Base-by-base conservation (phyloP, 2,329 filamentous ascomycete species). In the Alternaria angustiovoidea region DNA sequence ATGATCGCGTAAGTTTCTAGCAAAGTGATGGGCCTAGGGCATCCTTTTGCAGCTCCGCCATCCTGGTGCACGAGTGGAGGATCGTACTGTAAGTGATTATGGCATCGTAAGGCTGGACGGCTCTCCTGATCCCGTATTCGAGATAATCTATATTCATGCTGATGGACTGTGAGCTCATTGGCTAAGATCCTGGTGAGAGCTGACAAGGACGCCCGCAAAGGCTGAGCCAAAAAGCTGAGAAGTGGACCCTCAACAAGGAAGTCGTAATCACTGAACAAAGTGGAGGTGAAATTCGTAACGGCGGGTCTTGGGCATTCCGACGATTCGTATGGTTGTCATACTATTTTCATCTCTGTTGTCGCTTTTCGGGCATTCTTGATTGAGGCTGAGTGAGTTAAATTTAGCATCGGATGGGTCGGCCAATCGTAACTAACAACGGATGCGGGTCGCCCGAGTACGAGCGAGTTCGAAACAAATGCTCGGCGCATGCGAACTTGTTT, bases 301-400 rank as follows among this genome's bases (percentile, higher is more conserved):
- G 32, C 46, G 46, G 46, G 34, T 36, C 46, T 49, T 49, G 32
- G 14, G 16, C 32, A 24, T 32, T 49, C 46, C 20, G 46, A 49
- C 16, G 3, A 18, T 49, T 36, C 32, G 32, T 36, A 12, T n/a
- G 20, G 30, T 24, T 14, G 46, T 38, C 46, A 49, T 36, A 38
- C 49, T 52, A 36, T 38, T 58, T 41, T 52, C 32, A 49, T 41
- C 30, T 44, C 26, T 48, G 43, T 41, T 42, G 47, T 55, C 49
- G 39, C 48, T 42, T 44, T 53, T 51, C 43, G 52, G 61, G 42
- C 58, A 32, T 42, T 58, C 43, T 54, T 55, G 49, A 57, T 59
- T 55, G 64, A 64, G 67, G 68, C 68, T 67, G 61, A 68, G 66
- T 34, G 30, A 28, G 57, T 44, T 70, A 70, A 67, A 62, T 55